These are phyloP conservation scores for Pezicula radicicola DNA, from an alignment of 2,329 filamentous ascomycete species.

Conservation along the genomic window DNA sequence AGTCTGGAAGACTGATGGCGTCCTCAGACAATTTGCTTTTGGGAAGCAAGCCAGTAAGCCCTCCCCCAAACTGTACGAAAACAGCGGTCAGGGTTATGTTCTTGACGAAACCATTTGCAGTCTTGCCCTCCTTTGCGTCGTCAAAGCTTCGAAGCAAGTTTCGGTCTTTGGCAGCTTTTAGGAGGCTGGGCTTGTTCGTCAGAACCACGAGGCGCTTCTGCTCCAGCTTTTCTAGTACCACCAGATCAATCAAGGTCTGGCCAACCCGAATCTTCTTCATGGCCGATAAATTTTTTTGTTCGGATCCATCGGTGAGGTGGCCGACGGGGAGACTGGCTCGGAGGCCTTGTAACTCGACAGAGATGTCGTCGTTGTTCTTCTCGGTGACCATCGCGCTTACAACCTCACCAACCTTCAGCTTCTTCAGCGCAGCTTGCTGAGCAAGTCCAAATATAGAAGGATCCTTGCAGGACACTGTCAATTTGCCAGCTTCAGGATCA, in stretches of 20 bases:
- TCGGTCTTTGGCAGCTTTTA: constrained; percentile 71
- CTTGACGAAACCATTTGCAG: constrained; percentile 76
- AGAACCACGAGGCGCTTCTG: constrained; percentile 72
- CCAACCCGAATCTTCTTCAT: constrained; percentile 82
- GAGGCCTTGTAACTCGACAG: constrained; percentile 73
- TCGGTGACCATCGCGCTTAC: constrained; percentile 79
- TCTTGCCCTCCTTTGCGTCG: constrained; percentile 65
- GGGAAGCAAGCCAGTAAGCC: constrained; percentile 74
- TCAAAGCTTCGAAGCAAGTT: constrained; percentile 70
- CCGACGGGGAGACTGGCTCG: constrained; percentile 74
- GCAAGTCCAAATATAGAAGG: constrained; percentile 72
- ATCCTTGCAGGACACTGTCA: constrained; percentile 93
- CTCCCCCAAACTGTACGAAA: constrained; percentile 85
- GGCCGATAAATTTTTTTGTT: constrained; percentile 71
- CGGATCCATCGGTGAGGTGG: constrained; percentile 83
- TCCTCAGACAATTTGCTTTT: constrained; percentile 75
- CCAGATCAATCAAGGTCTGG: constrained; percentile 76
- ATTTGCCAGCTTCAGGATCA: constrained; percentile 64
- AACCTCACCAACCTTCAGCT: constrained; percentile 68
- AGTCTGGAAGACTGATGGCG: constrained; percentile 63
- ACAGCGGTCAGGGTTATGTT: constrained; percentile 79
- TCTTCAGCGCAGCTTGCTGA: constrained; percentile 73
- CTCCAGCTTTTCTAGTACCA: constrained; percentile 83
- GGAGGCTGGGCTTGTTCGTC: constrained; percentile 78
- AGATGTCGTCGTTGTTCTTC: constrained; percentile 72